These are phyloP conservation scores for Desmodesmus armatus DNA, from an alignment of 139 green algal species.

Conservation along the genomic window DNA sequence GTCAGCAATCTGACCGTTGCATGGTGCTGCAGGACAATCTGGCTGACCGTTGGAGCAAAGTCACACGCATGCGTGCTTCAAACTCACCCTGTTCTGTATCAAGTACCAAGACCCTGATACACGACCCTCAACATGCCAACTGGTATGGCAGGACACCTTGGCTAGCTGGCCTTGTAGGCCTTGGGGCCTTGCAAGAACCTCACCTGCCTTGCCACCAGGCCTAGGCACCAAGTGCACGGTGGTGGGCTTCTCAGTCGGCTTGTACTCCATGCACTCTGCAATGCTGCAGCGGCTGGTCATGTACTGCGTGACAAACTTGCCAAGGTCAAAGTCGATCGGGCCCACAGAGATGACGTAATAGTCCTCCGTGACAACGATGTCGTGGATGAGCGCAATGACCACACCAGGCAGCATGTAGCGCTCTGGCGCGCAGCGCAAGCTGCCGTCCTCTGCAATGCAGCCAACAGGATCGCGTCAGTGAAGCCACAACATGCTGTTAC, in stretches of 20 bases:
- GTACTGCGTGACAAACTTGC: constrained; percentile 60
- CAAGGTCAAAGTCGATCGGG: constrained; percentile 51
- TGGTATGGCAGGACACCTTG: too few species aligned
- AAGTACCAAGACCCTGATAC: too few species aligned
- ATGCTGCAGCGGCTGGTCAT: constrained; percentile 51
- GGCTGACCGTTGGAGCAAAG: not conserved
- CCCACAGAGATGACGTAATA: constrained; percentile 65
- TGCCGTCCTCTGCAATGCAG: constrained; percentile 32
- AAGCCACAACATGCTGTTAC: too few species aligned
- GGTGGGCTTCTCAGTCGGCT: not conserved
- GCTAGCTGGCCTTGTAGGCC: too few species aligned
- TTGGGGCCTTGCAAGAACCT: too few species aligned
- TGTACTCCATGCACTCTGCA: constrained; percentile 64
- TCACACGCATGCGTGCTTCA: too few species aligned
- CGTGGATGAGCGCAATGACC: constrained; percentile 61
- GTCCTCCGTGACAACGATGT: constrained; percentile 66
- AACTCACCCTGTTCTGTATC: too few species aligned
- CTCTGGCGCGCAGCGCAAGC: not conserved
- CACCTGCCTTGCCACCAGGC: constrained; percentile 27
- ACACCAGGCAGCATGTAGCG: constrained; percentile 13
- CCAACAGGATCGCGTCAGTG: too few species aligned
- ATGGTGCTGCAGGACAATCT: not conserved
- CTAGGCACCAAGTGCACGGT: constrained; percentile 46
- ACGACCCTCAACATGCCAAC: too few species aligned
- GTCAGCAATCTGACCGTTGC: not conserved